Conservation (phyloP, 2,329 filamentous ascomycete genomes). For the Graphilbum fragrans region DNA sequence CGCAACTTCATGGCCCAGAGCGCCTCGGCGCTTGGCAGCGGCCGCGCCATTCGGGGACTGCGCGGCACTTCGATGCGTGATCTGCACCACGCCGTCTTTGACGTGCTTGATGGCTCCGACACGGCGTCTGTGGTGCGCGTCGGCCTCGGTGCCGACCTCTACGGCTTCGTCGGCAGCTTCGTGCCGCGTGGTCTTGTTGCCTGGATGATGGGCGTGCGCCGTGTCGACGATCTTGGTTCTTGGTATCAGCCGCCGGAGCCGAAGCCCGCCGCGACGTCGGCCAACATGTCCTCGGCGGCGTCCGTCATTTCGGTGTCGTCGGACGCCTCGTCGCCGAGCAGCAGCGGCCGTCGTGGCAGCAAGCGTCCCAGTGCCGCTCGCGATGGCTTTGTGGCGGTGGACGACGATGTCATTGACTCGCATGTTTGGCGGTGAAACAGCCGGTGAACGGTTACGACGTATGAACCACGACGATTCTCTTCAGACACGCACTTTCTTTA, state of each 20-base stretch:
- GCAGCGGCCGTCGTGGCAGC: constrained; percentile 4
- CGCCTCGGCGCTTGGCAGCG: constrained; percentile 41
- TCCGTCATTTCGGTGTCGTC: constrained; percentile 1
- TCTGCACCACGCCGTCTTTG: constrained; percentile 80
- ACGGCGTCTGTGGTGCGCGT: constrained; percentile 58
- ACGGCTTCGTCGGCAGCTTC: constrained; percentile 75
- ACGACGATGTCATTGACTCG: constrained; percentile 24
- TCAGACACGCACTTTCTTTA: too few species aligned
- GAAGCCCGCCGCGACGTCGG: constrained; percentile 13
- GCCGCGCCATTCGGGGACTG: constrained; percentile 40
- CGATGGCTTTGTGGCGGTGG: constrained; percentile 39
- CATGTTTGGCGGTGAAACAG: constrained; percentile 33
- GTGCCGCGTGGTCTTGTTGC: constrained; percentile 67
- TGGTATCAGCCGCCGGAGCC: constrained; percentile 32
- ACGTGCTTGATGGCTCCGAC: constrained; percentile 62
- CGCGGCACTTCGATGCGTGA: constrained; percentile 63
- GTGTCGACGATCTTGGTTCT: constrained; percentile 42
- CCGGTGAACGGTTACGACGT: constrained; percentile 4
- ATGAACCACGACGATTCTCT: constrained; percentile 3
- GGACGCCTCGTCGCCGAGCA: constrained; percentile 8
- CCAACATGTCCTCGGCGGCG: background rate
- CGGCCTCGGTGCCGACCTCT: constrained; percentile 72
- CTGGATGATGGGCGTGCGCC: constrained; percentile 81
- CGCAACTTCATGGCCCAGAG: constrained; percentile 47
- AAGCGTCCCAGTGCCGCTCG: constrained; percentile 6